Percentiles rank a stretch among this genome's conserved stretches.
Evolutionary conservation across 2,329 filamentous ascomycete species (phyloP).

Genomic region (Epichloe uncinata): DNA sequence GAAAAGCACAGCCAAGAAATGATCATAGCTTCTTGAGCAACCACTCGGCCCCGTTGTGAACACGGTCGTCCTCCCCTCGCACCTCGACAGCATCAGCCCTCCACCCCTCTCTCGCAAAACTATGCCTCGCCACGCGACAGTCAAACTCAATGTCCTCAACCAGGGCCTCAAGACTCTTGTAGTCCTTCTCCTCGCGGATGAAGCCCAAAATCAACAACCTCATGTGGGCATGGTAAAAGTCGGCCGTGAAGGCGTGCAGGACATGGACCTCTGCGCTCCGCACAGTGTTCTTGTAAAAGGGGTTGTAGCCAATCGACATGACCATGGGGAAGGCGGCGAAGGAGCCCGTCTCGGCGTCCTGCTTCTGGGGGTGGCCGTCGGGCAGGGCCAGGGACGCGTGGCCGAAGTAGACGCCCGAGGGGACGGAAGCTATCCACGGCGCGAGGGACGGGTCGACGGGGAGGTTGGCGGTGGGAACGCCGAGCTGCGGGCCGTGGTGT

Average conservation of each 20-base stretch:
- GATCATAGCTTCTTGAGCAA: conserved; percentile 14
- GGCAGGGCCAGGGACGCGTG: conserved; percentile 63
- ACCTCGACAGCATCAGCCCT: conserved; percentile 22
- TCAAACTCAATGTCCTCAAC: conserved; percentile 82
- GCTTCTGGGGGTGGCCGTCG: conserved; percentile 29
- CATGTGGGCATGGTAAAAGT: conserved; percentile 79
- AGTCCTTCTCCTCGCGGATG: conserved; percentile 81
- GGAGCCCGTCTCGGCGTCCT: neutral
- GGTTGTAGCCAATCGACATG: conserved; percentile 93
- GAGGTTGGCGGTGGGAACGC: conserved; percentile 93
- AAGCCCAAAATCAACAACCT: conserved; percentile 73
- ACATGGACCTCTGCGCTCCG: conserved; percentile 85
- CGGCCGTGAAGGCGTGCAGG: conserved; percentile 58
- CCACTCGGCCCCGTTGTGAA: conserved; percentile 21
- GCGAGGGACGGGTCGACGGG: conserved; percentile 50
- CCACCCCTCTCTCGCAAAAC: conserved; percentile 55
- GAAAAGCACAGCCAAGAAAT: neutral
- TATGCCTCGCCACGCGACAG: conserved; percentile 67
- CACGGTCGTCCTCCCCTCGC: conserved; percentile 9
- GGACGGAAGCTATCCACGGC: conserved; percentile 48
- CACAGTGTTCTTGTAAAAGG: conserved; percentile 86
- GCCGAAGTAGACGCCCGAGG: conserved; percentile 86
- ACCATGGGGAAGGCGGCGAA: conserved; percentile 64
- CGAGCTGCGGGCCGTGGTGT: conserved; percentile 44
- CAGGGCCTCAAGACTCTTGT: conserved; percentile 68